phyloP scores from a whole-genome alignment of 441 rosid genomes.

The Pelargonium fulgidum region DNA sequence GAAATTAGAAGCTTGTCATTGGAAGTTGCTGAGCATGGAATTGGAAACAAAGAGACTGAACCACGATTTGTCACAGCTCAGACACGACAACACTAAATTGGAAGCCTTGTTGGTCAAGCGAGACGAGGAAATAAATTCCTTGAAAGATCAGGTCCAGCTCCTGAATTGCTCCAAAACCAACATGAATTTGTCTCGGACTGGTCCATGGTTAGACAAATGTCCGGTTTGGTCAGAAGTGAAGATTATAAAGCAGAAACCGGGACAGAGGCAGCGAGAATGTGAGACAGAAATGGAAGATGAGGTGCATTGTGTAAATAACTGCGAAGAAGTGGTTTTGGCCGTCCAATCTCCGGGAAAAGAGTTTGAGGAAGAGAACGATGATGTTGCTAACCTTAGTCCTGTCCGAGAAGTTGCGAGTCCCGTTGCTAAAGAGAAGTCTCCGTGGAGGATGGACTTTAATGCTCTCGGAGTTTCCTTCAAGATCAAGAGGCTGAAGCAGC shows the following conservation, averaged over 20 bases:
- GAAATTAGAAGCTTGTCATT: constrained; percentile 54
- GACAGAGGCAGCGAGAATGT: constrained; percentile 33
- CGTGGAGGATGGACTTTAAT: constrained; percentile 77
- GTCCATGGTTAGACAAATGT: constrained; percentile 25
- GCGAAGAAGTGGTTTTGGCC: constrained; percentile 16
- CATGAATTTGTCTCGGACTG: constrained; percentile 25
- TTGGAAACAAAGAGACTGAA: constrained; percentile 58
- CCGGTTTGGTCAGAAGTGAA: constrained; percentile 32
- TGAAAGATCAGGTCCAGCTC: constrained; percentile 39
- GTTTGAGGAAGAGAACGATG: constrained; percentile 34
- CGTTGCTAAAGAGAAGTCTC: constrained; percentile 26
- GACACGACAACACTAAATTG: constrained; percentile 45
- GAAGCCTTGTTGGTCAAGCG: constrained; percentile 39
- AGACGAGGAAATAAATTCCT: constrained; percentile 41
- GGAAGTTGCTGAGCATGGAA: constrained; percentile 69
- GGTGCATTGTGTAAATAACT: constrained; percentile 13
- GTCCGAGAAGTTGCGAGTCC: constrained; percentile 28
- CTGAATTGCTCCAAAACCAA: constrained; percentile 31
- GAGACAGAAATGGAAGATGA: constrained; percentile 30
- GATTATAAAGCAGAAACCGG: constrained; percentile 31
- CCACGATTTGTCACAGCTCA: constrained; percentile 47
- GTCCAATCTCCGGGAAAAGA: constrained; percentile 56
- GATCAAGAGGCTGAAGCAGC: constrained; percentile 86
- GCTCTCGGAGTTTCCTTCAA: constrained; percentile 88
- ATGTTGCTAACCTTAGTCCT: constrained; percentile 26